These are phyloP conservation scores for Prunus mume DNA, from an alignment of 306 rosid genomes.

Conservation along the genomic window DNA sequence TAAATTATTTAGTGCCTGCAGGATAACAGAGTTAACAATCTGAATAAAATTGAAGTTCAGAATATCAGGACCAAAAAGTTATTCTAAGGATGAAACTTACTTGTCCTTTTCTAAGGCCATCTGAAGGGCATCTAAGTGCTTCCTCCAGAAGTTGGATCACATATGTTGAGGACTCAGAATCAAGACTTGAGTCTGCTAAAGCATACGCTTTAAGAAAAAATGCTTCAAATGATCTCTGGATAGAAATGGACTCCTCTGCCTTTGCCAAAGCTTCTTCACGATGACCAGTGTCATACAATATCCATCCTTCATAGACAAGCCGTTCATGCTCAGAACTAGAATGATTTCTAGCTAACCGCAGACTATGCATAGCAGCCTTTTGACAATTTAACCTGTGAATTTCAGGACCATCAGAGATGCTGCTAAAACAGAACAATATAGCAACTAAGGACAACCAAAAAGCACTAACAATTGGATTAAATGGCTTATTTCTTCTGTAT, in stretches of 20 bases:
- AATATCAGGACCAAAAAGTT: constrained; percentile 15
- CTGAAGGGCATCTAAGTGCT: constrained; percentile 93
- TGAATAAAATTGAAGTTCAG: constrained; percentile 21
- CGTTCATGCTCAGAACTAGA: constrained; percentile 75
- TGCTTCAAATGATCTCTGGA: constrained; percentile 94
- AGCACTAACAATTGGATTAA: not conserved
- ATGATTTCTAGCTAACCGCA: constrained; percentile 73
- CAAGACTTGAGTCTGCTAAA: constrained; percentile 74
- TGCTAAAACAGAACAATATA: constrained; percentile 2
- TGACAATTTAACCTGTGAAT: constrained; percentile 74
- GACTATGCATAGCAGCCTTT: constrained; percentile 84
- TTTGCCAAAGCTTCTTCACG: constrained; percentile 84
- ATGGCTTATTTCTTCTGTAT: not conserved
- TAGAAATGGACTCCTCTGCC: constrained; percentile 75
- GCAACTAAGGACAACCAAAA: not conserved
- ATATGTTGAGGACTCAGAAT: constrained; percentile 55
- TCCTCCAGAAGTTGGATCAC: constrained; percentile 79
- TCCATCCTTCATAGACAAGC: constrained; percentile 95
- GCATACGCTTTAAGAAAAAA: constrained; percentile 89
- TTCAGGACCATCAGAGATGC: constrained; percentile 10
- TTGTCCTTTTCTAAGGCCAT: constrained; percentile 93
- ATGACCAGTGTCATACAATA: constrained; percentile 87
- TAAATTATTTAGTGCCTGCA: constrained; percentile 83
- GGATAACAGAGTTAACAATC: constrained; percentile 14
- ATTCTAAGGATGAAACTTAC: constrained; percentile 37